Evolutionary conservation across 768 basidiomycete genomes (phyloP).

Genomic region (Cystofilobasidium ferigula): DNA sequence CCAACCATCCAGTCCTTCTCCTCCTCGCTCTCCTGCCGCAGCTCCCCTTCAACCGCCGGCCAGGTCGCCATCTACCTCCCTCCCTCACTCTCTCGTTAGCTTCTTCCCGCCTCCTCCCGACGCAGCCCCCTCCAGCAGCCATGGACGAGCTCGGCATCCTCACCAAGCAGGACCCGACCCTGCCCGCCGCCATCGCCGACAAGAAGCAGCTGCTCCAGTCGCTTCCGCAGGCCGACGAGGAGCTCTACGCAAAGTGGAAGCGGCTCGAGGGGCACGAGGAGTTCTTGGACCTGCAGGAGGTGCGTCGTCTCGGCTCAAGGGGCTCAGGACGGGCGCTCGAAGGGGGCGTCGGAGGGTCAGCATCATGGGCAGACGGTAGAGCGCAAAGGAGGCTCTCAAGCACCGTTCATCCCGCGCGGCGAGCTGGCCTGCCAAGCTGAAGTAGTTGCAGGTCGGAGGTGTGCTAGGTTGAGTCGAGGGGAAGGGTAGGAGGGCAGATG

Average conservation of each 20-base stretch:
- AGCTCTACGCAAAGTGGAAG: conserved; percentile 95
- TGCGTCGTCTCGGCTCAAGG: conserved; percentile 27
- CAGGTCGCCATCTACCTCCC: neutral
- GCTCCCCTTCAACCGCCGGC: too few relatives aligned
- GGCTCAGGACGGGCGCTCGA: neutral
- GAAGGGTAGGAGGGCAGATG: too few relatives aligned
- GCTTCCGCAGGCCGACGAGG: conserved; percentile 62
- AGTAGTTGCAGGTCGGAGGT: too few relatives aligned
- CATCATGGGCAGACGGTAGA: too few relatives aligned
- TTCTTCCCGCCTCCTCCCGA: neutral
- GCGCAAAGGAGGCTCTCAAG: too few relatives aligned
- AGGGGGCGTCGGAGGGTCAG: too few relatives aligned
- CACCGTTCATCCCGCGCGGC: too few relatives aligned
- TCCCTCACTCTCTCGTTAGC: neutral
- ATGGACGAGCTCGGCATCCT: conserved; percentile 83
- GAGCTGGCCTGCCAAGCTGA: too few relatives aligned
- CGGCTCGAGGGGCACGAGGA: conserved; percentile 88
- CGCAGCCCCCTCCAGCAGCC: neutral
- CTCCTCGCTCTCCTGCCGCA: neutral
- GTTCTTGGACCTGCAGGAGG: conserved; percentile 56
- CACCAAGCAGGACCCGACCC: conserved; percentile 64
- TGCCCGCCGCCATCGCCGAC: conserved; percentile 75
- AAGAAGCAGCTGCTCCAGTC: conserved; percentile 78
- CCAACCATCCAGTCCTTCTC: neutral
- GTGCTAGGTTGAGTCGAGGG: too few relatives aligned